phyloP scores from a whole-genome alignment of 768 basidiomycete species.

The Roridomyces roridus region DNA sequence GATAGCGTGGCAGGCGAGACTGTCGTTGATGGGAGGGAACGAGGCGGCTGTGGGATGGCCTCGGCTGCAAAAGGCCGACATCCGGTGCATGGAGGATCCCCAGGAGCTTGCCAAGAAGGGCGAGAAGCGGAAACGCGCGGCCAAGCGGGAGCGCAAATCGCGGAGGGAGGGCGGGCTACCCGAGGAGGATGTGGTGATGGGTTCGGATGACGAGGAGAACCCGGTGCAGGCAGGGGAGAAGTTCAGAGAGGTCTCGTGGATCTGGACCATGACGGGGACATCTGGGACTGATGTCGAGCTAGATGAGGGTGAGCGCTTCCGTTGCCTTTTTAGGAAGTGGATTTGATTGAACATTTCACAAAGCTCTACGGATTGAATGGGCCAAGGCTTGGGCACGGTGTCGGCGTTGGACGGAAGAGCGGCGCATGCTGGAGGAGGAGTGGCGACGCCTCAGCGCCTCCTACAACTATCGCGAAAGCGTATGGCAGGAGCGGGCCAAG shows the following conservation, averaged over 20 bases:
- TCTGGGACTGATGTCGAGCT: neutral
- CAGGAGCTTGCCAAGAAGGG: neutral
- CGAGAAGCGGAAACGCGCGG: neutral
- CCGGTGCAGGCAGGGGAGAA: too few species aligned
- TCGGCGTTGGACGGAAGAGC: neutral
- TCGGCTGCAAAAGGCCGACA: neutral
- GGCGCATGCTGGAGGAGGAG: neutral
- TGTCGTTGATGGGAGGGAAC: neutral
- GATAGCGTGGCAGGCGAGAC: constrained; percentile 5
- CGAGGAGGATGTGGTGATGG: neutral
- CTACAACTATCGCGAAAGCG: too few species aligned
- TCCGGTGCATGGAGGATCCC: neutral
- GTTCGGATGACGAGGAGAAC: neutral
- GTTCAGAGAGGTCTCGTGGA: too few species aligned
- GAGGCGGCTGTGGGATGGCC: neutral
- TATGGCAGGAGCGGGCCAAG: too few species aligned
- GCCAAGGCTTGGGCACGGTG: neutral
- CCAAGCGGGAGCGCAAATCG: neutral
- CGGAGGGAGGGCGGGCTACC: too few species aligned
- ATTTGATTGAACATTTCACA: too few species aligned
- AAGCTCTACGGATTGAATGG: constrained; percentile 9
- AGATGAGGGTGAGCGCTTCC: neutral
- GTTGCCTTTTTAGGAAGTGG: too few species aligned
- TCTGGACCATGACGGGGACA: neutral
- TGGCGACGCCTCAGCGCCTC: neutral